Evolutionary conservation across 2,329 filamentous ascomycete genomes (phyloP), one percentile per base, ranked within the genome.

Genomic region (Dothistroma pini): DNA sequence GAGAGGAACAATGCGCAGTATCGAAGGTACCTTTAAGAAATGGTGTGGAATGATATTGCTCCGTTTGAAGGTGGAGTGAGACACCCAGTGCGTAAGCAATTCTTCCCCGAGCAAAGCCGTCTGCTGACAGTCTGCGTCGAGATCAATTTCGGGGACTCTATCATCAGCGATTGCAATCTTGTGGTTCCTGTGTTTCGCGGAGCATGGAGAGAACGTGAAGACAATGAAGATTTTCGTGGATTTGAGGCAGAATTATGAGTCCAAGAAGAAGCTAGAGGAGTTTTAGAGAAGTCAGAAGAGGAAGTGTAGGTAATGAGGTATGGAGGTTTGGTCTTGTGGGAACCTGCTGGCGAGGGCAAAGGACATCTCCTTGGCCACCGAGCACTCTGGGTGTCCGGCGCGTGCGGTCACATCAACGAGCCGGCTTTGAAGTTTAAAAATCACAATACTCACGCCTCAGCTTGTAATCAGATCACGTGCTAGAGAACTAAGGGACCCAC

Each of bases 1-100:
- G 57, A 59, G 11, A 32, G 57, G 11, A 59, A 59, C 57, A 59
- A 59, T 50, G 44, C 25, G 35, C 57, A 59, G 38, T 59, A 54
- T 44, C 22, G 57, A 29, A 53, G 25, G 19, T 59, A 59, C 25
- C 35, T 59, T 11, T 50, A 59, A 25, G 49, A 32, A 2, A 16
- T 59, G 48, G 51, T 59, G 11, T 16, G 54, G 49, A 48, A 48
- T 11, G 57, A 59, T 53, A 34, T 59, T 12, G 57, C 57, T 12
- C 57, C 57, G 25, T 59, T 52, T 16, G 19, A 48, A 34, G 57
- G 57, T 25, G 50, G 50, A 29, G 55, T 57, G 22, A 48, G 55
- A 16, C 4, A 14, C 21, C 16, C 55, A 57, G 22, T 6, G 32
- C 25, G 22, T 21, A 48, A 22, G 41, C 14, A 19, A 11, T 25